Evolutionary conservation across 2,329 filamentous ascomycete species (phyloP).

Genomic region (Trichoderma lentiforme): DNA sequence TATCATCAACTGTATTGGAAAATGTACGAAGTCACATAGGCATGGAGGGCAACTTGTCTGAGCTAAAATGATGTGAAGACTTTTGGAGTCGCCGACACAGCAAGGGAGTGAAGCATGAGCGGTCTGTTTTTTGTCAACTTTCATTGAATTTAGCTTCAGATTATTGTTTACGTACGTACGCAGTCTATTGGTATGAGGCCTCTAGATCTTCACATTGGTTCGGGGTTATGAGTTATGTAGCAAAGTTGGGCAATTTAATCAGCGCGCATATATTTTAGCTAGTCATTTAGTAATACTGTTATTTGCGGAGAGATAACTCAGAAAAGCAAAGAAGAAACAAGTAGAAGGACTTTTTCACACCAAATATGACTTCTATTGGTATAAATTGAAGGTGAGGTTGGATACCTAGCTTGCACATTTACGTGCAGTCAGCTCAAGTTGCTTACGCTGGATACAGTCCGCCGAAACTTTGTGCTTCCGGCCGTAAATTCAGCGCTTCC

Average conservation of each 20-base stretch:
- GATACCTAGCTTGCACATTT: not conserved
- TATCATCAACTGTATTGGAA: not conserved
- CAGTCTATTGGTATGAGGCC: not conserved
- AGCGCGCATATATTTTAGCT: not conserved
- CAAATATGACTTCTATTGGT: not conserved
- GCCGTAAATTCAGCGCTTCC: not conserved
- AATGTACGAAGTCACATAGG: not conserved
- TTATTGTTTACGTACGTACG: not conserved
- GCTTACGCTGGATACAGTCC: not conserved
- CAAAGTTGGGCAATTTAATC: not conserved
- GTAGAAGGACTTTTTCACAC: not conserved
- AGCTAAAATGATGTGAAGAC: not conserved
- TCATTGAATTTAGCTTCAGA: not conserved
- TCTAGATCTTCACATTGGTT: not conserved
- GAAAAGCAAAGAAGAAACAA: not conserved
- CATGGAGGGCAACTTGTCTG: not conserved
- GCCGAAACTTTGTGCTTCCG: not conserved
- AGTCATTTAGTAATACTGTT: not conserved
- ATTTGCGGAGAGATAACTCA: not conserved
- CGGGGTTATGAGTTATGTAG: not conserved
- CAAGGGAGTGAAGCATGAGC: not conserved
- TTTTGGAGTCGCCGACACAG: not conserved
- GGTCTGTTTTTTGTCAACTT: not conserved
- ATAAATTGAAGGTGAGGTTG: not conserved
- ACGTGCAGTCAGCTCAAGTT: not conserved